These are phyloP conservation scores for Cylindrodendrum hubeiense DNA, from an alignment of 2,329 filamentous ascomycete genomes.

Conservation along the genomic window DNA sequence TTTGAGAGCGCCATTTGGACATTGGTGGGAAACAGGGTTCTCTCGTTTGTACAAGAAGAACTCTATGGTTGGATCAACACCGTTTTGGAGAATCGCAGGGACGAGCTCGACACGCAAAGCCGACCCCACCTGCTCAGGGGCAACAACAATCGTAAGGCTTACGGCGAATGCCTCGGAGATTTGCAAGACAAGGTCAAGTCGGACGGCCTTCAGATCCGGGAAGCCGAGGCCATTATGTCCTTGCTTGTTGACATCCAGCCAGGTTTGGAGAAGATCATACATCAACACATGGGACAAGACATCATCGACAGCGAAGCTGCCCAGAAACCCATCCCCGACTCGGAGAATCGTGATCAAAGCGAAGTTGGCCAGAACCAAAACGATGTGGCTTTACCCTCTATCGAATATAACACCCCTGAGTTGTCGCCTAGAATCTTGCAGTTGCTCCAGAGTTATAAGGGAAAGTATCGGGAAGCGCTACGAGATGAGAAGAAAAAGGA, in stretches of 20 bases:
- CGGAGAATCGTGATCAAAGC: not conserved
- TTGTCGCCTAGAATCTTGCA: not conserved
- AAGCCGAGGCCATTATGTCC: conserved; percentile 32
- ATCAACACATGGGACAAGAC: not conserved
- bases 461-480: not conserved
- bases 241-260: conserved; percentile 29
- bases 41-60: not conserved
- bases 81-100: conserved; percentile 5
- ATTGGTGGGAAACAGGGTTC: not conserved
- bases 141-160: not conserved
- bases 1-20: conserved; percentile 11
- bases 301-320: not conserved
- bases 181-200: not conserved
- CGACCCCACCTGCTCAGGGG: not conserved
- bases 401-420: conserved; percentile 1
- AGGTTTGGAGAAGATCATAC: not conserved
- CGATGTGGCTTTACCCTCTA: not conserved
- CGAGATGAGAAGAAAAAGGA: not conserved
- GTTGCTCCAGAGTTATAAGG: not conserved
- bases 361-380: not conserved
- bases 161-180: not conserved
- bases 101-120: conserved; percentile 2
- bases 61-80: conserved; percentile 7
- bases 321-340: not conserved
- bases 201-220: not conserved